Conservation (phyloP, 73 alveolate species). For the Paraurostyla sp. region DNA sequence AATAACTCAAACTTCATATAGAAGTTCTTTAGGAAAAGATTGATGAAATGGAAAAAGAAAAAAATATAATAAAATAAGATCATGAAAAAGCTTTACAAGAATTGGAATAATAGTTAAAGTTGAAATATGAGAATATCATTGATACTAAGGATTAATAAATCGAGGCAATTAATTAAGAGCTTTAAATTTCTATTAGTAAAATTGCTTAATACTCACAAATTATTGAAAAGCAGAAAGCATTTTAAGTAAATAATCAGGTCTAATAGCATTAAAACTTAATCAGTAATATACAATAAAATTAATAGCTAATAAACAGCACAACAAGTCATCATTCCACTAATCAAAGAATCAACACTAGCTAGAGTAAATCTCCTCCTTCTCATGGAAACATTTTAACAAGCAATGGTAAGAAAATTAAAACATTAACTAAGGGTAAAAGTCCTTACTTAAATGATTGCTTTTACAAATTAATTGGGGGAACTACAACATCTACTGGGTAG, state of each 20-base stretch:
- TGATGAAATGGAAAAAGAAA: conserved; percentile 83
- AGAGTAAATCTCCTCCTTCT: conserved; percentile 46
- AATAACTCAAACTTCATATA: conserved; percentile 88
- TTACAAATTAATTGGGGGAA: conserved; percentile 25
- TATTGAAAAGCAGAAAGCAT: conserved; percentile 9
- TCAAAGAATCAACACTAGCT: background rate
- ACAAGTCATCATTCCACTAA: background rate
- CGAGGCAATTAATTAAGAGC: background rate
- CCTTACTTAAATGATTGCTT: conserved; percentile 59
- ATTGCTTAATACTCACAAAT: background rate
- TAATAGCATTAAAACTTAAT: background rate
- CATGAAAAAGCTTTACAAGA: background rate
- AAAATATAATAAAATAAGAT: background rate
- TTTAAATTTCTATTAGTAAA: background rate
- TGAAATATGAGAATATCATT: background rate
- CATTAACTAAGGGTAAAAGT: conserved; percentile 20
- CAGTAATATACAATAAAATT: background rate
- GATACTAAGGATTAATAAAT: background rate
- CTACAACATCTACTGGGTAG: background rate
- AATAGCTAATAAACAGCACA: background rate
- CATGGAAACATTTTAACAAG: background rate
- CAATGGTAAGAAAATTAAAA: conserved; percentile 9
- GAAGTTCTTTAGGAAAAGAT: conserved; percentile 83
- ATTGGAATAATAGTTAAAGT: background rate
- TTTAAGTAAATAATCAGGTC: background rate